Evolutionary conservation across 2,329 filamentous ascomycete species (phyloP).

Genomic region (Arthroderma sp.): DNA sequence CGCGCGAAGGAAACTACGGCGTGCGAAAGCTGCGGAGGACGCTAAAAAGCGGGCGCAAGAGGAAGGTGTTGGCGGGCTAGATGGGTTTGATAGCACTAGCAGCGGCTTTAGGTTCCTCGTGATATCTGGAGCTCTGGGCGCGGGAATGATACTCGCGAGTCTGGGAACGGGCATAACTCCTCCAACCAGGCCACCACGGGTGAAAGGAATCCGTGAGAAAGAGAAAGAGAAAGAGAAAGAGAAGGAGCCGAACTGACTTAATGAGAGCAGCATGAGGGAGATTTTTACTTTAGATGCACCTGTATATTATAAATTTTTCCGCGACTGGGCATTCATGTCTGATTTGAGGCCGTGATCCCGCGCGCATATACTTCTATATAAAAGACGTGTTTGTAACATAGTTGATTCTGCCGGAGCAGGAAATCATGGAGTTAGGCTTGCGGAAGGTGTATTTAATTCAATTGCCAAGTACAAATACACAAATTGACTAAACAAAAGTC

Average conservation of each 20-base stretch:
- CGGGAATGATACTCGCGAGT: slow-evolving; percentile 19
- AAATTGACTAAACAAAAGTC: too few species aligned
- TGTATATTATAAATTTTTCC: too few species aligned
- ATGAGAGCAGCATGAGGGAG: too few species aligned
- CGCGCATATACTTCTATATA: too few species aligned
- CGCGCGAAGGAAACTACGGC: slow-evolving; percentile 34
- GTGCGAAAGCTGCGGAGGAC: slow-evolving; percentile 22
- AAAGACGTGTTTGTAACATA: too few species aligned
- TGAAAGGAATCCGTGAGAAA: slow-evolving; percentile 15
- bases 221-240: slow-evolving; percentile 8
- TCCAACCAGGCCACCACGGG: background rate
- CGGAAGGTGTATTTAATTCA: too few species aligned
- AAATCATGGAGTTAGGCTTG: too few species aligned
- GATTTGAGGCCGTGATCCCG: too few species aligned
- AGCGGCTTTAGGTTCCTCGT: slow-evolving; percentile 24
- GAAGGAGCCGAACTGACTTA: background rate
- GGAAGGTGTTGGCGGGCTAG: slow-evolving; percentile 29
- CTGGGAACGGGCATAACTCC: slow-evolving; percentile 11
- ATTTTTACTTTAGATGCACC: too few species aligned
- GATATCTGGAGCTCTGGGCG: slow-evolving; percentile 26
- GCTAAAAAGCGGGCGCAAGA: slow-evolving; percentile 18
- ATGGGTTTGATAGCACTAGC: slow-evolving; percentile 23
- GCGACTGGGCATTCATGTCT: too few species aligned
- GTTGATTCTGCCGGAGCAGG: too few species aligned
- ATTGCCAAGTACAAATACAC: too few species aligned